Base-by-base conservation (phyloP, 768 basidiomycete genomes). In the Chiua virens region DNA sequence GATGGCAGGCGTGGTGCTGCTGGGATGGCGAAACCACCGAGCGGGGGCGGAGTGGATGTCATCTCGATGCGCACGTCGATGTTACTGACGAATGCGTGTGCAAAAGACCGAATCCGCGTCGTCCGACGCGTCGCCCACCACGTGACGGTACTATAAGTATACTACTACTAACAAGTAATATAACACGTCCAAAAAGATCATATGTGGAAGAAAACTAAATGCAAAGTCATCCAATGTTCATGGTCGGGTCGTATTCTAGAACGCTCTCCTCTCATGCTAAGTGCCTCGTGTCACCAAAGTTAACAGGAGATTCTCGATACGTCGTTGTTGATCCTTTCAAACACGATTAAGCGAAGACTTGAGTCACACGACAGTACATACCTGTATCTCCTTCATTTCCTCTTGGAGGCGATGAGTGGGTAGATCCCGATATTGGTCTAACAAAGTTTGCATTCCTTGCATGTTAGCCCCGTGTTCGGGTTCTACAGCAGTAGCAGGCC, bases 311-410 rank as follows among this genome's bases (percentile, higher is more conserved):
- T 79, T 79, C 67, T 92, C 89, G 54, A 92, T 92, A 34, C 89
- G 79, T 17, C 83, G 82, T 71, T 91, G 89, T 41, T 86, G 84
- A 50, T 88, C 82, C 82, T 86, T 54, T 13, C 25, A 53, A 45
- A 25, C 14, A 42, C 18, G 11, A 45, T 55, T 14, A 58, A 30
- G n/a, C 34, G n/a, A 17, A 22, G 42, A 41, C 15, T n/a, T n/a
- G n/a, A 15, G 42, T 43, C 10, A 40, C 28, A 13, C 5, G 6
- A 18, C 4, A 50, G 21, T 22, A 67, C 75, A 42, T 40, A 87
- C 87, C 78, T 88, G 87, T 25, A 92, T 67, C 63, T 92, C 90
- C 64, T 83, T 89, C 80, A 93, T 86, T 66, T 92, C 89, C 3
- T 86, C 85, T 67, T 81, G 86, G 34, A 93, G 70, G 54, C 70